These are phyloP conservation scores for Vigna radiata DNA, from an alignment of 306 rosid genomes.

Conservation along the genomic window DNA sequence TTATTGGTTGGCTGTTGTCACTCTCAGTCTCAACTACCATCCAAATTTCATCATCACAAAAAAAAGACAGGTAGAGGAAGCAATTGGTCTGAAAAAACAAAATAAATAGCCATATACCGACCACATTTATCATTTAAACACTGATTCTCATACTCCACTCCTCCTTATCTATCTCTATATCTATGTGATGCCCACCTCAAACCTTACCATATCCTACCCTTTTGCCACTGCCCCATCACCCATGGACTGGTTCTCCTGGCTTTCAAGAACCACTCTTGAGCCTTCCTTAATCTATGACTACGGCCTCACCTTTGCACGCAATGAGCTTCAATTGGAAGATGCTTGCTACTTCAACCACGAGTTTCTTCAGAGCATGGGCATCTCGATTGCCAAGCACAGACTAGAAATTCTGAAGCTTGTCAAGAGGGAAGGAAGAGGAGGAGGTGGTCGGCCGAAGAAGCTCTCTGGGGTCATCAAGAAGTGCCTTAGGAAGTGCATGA, in stretches of 20 bases:
- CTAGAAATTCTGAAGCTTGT: conserved; percentile 89
- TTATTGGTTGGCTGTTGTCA: conserved; percentile 42
- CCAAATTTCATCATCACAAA: conserved; percentile 45
- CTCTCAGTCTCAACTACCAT: conserved; percentile 62
- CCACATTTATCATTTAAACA: conserved; percentile 54
- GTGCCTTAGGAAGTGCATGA: conserved; percentile 64
- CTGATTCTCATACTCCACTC: conserved; percentile 25
- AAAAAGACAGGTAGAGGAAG: not conserved
- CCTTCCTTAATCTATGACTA: conserved; percentile 75
- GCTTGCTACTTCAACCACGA: conserved; percentile 77
- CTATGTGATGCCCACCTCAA: conserved; percentile 39
- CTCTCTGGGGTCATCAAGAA: conserved; percentile 57
- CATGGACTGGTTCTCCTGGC: conserved; percentile 99
- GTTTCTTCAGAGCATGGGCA: conserved; percentile 88
- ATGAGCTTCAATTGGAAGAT: conserved; percentile 70
- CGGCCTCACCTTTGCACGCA: conserved; percentile 73
- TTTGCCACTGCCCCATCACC: conserved; percentile 21
- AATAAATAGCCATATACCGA: conserved; percentile 50
- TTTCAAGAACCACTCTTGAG: conserved; percentile 74
- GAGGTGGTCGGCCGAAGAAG: conserved; percentile 27
- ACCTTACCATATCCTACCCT: conserved; percentile 31
- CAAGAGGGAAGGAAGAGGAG: conserved; percentile 45
- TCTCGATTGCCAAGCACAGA: conserved; percentile 87
- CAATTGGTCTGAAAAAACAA: conserved; percentile 13
- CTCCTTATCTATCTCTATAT: conserved; percentile 44